A percentile compares a stretch with the other conserved stretches of the same genome.
These are phyloP conservation scores for Salvia sclarea DNA, from an alignment of 305 asterid genomes.

Conservation along the genomic window DNA sequence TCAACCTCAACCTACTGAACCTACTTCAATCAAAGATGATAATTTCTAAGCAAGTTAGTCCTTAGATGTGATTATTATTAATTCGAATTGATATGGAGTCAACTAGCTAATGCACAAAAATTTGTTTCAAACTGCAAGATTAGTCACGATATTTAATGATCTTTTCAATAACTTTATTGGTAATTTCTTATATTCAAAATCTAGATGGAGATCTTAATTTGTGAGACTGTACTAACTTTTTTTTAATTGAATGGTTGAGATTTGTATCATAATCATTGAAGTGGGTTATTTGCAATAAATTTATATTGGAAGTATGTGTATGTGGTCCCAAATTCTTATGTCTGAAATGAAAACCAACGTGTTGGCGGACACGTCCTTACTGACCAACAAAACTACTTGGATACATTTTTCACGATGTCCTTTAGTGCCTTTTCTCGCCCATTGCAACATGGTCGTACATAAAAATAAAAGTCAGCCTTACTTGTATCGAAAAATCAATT, in stretches of 20 bases:
- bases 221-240: no score
- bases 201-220: no score
- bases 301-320: constrained; percentile 16
- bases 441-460: no score
- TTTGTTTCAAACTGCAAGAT: no score
- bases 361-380: constrained; percentile 25
- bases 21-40: background rate
- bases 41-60: background rate
- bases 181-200: no score
- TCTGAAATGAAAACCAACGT: background rate
- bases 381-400: background rate
- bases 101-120: no score
- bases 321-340: background rate
- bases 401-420: constrained; percentile 1
- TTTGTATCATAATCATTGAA: background rate
- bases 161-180: no score
- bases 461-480: no score
- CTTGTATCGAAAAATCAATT: no score
- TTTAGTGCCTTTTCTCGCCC: no score
- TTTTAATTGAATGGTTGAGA: background rate
- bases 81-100: no score
- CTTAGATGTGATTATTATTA: background rate
- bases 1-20: background rate
- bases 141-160: no score
- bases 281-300: background rate